Conservation (phyloP, 2,329 filamentous ascomycete species). For the Bipolaris zeicola region DNA sequence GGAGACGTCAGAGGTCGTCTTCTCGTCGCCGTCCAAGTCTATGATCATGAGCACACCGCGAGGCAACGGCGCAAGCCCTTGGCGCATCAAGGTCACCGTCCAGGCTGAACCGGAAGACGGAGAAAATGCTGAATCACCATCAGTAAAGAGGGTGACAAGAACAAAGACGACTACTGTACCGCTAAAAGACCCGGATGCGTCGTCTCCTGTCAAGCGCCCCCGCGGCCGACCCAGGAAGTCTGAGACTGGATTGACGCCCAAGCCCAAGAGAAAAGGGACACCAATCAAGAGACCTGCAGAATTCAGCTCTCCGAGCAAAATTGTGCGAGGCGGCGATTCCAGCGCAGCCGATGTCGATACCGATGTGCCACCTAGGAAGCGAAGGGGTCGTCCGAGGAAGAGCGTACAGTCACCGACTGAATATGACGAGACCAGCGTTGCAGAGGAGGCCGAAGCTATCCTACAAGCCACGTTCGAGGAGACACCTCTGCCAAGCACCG, state of each 20-base stretch:
- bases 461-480: not conserved
- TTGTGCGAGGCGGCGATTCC: conserved; percentile 23
- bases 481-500: conserved; percentile 11
- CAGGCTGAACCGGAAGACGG: conserved; percentile 51
- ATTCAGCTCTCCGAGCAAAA: conserved; percentile 29
- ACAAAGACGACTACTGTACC: conserved; percentile 50
- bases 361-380: conserved; percentile 36
- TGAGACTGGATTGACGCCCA: conserved; percentile 32
- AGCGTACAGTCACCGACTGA: conserved; percentile 28
- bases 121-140: conserved; percentile 41
- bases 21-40: conserved; percentile 52
- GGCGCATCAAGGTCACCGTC: conserved; percentile 58
- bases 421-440: conserved; percentile 22
- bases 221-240: conserved; percentile 48
- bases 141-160: conserved; percentile 32
- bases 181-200: conserved; percentile 48
- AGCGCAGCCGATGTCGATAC: conserved; percentile 33
- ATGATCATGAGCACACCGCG: conserved; percentile 52
- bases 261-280: conserved; percentile 41
- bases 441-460: conserved; percentile 1
- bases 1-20: conserved; percentile 26
- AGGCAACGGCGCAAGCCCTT: conserved; percentile 50
- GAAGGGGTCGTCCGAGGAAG: conserved; percentile 43
- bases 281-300: conserved; percentile 38
- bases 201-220: conserved; percentile 45